Evolutionary conservation across 2,329 filamentous ascomycete genomes (phyloP), one percentile per base, ranked within the genome.

Genomic region (Aspergillus melleus): DNA sequence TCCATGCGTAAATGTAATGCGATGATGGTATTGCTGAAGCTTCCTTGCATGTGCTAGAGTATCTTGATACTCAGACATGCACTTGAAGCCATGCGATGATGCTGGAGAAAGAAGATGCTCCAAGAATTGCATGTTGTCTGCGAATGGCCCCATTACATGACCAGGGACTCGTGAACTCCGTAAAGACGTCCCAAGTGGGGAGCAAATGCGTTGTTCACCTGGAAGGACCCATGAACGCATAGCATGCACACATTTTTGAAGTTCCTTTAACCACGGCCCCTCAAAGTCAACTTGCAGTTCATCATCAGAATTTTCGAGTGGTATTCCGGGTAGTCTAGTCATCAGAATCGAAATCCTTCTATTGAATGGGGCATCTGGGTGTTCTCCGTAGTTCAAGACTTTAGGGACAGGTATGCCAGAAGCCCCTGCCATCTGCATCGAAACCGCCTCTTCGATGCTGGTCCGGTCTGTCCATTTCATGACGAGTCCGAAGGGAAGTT

Each of bases 391-490:
- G 54, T 60, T 66, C 20, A 78, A 24, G 3, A 76, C 69, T 60
- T 63, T 75, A 0, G 73, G 72, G 30, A 70, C 69, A 46, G 74
- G 74, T n/a, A 78, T 71, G 22, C 73, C 72, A 30, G 74, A 75
- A 32, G 69, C 62, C 44, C 60, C 47, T 19, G 69, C 72, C 59
- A 77, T 71, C 65, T 76, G 58, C 67, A 75, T 78, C 14, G 74
- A 61, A 30, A 70, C 57, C 16, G 63, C 73, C 62, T 77, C 76
- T 63, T 78, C 72, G 6, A 76, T 44, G 14, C 69, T 70, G n/a
- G 71, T 73, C 46, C 74, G 66, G 52, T 76, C 72, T n/a, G 70
- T 74, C 71, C 73, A 77, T 68, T 79, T 77, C 55, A 77, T 58
- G 12, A 78, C 59, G 6, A 78, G 68, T 2, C 74, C 76, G 62